Evolutionary conservation across 169 alveolate genomes (phyloP).

Genomic region (Babesia ovis): DNA sequence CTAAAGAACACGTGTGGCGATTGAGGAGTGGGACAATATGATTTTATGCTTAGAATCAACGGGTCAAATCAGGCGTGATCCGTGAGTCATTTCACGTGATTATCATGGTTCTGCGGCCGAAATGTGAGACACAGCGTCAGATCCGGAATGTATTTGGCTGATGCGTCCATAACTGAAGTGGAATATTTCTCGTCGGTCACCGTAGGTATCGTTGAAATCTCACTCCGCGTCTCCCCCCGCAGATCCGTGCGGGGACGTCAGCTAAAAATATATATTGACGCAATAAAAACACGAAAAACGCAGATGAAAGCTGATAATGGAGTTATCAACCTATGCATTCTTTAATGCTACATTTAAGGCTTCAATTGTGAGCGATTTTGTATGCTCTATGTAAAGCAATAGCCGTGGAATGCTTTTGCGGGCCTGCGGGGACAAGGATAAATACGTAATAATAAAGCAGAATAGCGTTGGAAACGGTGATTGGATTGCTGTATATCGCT

Average conservation of each 20-base stretch:
- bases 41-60: neutral
- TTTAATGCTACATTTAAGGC: neutral
- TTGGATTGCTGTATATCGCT: neutral
- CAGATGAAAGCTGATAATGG: neutral
- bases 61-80: no score
- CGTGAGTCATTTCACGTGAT: neutral
- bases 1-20: neutral
- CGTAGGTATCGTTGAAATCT: neutral
- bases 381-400: neutral
- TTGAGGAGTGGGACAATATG: neutral
- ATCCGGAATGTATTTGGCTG: neutral
- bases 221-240: constrained; percentile 46
- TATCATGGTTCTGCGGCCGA: neutral
- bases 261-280: neutral
- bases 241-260: constrained; percentile 38
- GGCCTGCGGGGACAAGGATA: constrained; percentile 10
- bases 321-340: neutral
- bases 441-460: neutral
- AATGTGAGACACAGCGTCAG: neutral
- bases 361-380: neutral
- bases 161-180: neutral
- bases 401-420: constrained; percentile 7
- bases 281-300: neutral
- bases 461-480: neutral
- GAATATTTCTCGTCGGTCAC: neutral